Base-by-base conservation (phyloP, 2,329 filamentous ascomycete species). In the Beauveria bassiana region DNA sequence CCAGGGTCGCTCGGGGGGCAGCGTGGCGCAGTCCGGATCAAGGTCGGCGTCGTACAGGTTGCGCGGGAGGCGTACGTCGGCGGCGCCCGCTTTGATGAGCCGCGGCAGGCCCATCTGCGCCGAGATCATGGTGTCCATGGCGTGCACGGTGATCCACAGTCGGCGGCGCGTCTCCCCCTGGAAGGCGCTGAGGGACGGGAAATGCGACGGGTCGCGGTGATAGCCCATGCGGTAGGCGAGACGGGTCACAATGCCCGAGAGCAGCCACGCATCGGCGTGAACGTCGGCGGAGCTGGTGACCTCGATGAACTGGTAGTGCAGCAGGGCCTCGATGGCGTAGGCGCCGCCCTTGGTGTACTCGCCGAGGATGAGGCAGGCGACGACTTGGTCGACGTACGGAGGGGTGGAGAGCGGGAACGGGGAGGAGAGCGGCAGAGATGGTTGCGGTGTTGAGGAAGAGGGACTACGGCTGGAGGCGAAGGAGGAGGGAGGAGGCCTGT, bases 201-300 rank as follows among this genome's bases (percentile, higher is more conserved):
- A 66, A 40, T 75, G 73, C 9, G 68, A 70, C 0, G 77, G 72
- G 45, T 81, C 79, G 8, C 78, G 73, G 59, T 81, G 78, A 53
- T 81, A 81, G 1, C 79, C 78, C 70, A 79, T 75, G 3, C 75
- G 73, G 58, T 80, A 76, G 0, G 78, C 79, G 20, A 81, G 72
- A 1, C 79, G 74, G 1, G 75, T 74, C 12, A 76, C 71, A 20
- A 76, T 69, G 7, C 77, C 74, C 61, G 77, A 75, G 6, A 77
- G 74, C 3, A 78, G 75, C 78, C 78, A 81, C 1, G 76, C 70
- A 26, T 77, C 74, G 52, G 74, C 68, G 53, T 78, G 66, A 0
- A 70, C 62, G 1, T 71, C 69, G 10, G 68, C 70, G 10, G 67
- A 59, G 0, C 62, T 64, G 0, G 72, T 42, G 52, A 66, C 69